A percentile compares a stretch with the other conserved stretches of the same genome.
Evolutionary conservation across 208 protist genomes (phyloP).

Genomic region (Leishmania major): DNA sequence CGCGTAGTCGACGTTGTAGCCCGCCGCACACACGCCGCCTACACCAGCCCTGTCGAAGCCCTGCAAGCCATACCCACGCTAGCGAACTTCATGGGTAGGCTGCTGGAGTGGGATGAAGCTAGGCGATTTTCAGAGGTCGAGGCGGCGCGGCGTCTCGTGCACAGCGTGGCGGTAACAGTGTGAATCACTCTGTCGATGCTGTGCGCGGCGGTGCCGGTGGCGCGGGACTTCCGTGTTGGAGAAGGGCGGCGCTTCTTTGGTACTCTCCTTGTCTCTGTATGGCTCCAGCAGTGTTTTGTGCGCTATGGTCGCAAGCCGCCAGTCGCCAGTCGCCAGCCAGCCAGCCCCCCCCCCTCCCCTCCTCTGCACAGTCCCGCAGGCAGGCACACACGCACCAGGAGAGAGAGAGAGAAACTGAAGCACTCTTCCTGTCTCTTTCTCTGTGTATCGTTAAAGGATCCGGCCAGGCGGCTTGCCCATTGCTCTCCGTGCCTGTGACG

Average conservation of each 20-base stretch:
- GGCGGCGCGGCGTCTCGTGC: slow-evolving; percentile 37
- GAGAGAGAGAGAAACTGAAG: not conserved
- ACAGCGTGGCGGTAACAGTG: slow-evolving; percentile 16
- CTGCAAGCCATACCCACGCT: slow-evolving; percentile 46
- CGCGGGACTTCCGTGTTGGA: not conserved
- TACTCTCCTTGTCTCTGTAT: not conserved
- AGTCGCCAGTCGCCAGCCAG: too few relatives aligned
- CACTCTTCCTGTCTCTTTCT: not conserved
- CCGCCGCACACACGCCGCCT: slow-evolving; percentile 65
- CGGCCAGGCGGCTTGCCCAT: too few relatives aligned
- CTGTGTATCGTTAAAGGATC: too few relatives aligned
- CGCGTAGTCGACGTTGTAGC: slow-evolving; percentile 73
- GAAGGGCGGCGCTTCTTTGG: not conserved
- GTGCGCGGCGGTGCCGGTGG: not conserved
- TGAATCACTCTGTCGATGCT: not conserved
- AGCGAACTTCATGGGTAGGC: slow-evolving; percentile 40
- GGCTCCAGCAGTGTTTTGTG: not conserved
- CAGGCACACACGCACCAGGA: not conserved
- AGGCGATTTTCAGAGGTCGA: slow-evolving; percentile 44
- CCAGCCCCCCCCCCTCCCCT: not conserved
- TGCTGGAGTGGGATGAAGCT: slow-evolving; percentile 45
- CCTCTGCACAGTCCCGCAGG: not conserved
- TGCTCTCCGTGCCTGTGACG: not conserved
- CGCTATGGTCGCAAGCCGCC: not conserved
- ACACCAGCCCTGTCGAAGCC: slow-evolving; percentile 78